phyloP scores from a whole-genome alignment of 2,329 filamentous ascomycete genomes.

The Cercospora brassicicola region DNA sequence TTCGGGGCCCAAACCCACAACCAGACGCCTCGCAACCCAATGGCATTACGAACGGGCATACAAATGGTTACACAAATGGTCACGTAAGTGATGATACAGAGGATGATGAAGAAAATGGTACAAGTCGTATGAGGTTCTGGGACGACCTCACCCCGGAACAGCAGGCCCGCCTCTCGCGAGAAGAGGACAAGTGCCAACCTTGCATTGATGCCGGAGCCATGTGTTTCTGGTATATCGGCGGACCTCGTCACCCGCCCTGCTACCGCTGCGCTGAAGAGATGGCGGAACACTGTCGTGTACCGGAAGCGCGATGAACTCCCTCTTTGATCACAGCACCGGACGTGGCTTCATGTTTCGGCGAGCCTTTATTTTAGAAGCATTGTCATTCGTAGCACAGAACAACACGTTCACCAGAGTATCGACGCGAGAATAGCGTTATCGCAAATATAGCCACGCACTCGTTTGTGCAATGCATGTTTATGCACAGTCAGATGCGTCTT shows the following conservation, averaged over 20 bases:
- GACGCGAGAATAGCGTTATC: neutral
- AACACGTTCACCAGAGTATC: neutral
- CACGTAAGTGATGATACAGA: neutral
- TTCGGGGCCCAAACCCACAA: neutral
- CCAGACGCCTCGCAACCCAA: neutral
- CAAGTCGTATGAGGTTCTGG: neutral
- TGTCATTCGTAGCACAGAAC: neutral
- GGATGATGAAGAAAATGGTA: neutral
- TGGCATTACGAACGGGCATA: neutral
- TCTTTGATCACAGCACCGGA: neutral
- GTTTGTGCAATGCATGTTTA: neutral
- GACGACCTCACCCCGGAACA: neutral
- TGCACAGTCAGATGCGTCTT: neutral
- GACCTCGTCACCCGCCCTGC: neutral
- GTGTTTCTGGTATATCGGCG: slow-evolving; percentile 2
- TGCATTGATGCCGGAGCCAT: neutral
- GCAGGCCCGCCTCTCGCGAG: neutral
- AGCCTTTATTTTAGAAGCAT: neutral
- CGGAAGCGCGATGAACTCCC: neutral
- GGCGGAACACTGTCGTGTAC: neutral
- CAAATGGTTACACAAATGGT: neutral
- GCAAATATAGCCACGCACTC: neutral
- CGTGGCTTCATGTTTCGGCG: neutral
- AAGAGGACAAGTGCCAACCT: neutral
- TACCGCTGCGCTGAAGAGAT: neutral